These are phyloP conservation scores for Barnettozyma pratensis DNA, from an alignment of 805 yeast genomes.

Conservation along the genomic window DNA sequence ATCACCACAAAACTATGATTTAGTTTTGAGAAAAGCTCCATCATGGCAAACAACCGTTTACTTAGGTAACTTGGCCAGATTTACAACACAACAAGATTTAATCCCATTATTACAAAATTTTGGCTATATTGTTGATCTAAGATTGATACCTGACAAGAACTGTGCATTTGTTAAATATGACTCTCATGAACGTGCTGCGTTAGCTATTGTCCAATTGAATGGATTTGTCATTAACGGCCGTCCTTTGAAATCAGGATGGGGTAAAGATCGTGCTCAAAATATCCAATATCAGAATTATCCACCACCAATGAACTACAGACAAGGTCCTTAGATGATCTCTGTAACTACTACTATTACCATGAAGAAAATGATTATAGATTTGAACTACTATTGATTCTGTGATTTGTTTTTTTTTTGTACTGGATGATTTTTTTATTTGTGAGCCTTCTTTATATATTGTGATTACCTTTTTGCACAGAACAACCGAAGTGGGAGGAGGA, in stretches of 20 bases:
- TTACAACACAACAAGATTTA: slow-evolving; percentile 66
- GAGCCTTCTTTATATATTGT: no score
- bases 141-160: slow-evolving; percentile 74
- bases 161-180: slow-evolving; percentile 88
- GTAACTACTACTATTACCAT: no score
- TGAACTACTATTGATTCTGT: background rate
- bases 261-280: slow-evolving; percentile 46
- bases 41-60: slow-evolving; percentile 83
- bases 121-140: slow-evolving; percentile 78
- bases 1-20: slow-evolving; percentile 57
- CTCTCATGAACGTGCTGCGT: slow-evolving; percentile 82
- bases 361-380: background rate
- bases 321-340: slow-evolving; percentile 4
- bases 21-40: slow-evolving; percentile 73
- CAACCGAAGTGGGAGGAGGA: no score
- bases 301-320: slow-evolving; percentile 9
- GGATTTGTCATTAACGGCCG: slow-evolving; percentile 74
- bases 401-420: background rate
- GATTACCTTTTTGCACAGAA: no score
- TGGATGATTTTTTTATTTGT: background rate
- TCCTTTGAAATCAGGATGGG: slow-evolving; percentile 84
- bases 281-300: slow-evolving; percentile 11
- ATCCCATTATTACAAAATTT: slow-evolving; percentile 71
- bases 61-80: slow-evolving; percentile 79
- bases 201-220: slow-evolving; percentile 74